Base-by-base conservation (phyloP, 225 moss, liverwort and hornwort genomes). In the Pleurozium schreberi region DNA sequence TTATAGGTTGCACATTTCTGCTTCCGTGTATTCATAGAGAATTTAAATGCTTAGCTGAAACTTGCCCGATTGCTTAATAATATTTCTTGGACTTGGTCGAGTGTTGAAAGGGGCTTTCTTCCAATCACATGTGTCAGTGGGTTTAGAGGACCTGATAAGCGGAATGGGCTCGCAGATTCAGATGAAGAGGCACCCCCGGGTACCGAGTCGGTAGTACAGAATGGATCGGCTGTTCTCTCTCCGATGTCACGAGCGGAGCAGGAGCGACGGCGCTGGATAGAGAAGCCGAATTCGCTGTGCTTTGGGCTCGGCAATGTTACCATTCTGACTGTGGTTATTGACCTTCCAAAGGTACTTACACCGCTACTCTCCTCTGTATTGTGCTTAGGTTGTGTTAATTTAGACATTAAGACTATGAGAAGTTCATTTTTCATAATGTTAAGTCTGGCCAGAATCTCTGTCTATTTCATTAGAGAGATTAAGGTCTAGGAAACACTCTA, bases 241-340 rank as follows among this genome's bases (percentile, higher is more conserved):
- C 83, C 92, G 73, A 62, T 91, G 36, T 90, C 94, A 49, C 89
- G 92, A 77, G 74, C 88, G 14, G 94, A 96, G 95, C 94, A 94
- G 89, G 97, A 97, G 27, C 93, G 96, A 92, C 94, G 90, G 86
- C 94, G 94, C 66, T 98, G 98, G 98, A 94, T 98, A 70, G 91
- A 91, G 49, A 96, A 95, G 83, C 98, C 98, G 20, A 92, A 95
- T 91, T 98, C 97, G 73, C 93, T 98, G 69, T 98, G 98, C 82
- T 97, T 96, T 86, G 97, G 97, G 40, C 93, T 91, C 88, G 97
- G 98, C 87, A 98, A 96, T 79, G 91, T 97, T 90, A 97, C 98
- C 60, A 94, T 98, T 87, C 88, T 97, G 36, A 95, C 97, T 60
- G 95, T 98, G 87, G 95, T 95, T 71, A 94, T 97, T 45, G 94